Percentiles rank a stretch among this genome's conserved stretches.
These are phyloP conservation scores for Rugonectria rugulosa DNA, from an alignment of 2,329 filamentous ascomycete species.

Conservation along the genomic window DNA sequence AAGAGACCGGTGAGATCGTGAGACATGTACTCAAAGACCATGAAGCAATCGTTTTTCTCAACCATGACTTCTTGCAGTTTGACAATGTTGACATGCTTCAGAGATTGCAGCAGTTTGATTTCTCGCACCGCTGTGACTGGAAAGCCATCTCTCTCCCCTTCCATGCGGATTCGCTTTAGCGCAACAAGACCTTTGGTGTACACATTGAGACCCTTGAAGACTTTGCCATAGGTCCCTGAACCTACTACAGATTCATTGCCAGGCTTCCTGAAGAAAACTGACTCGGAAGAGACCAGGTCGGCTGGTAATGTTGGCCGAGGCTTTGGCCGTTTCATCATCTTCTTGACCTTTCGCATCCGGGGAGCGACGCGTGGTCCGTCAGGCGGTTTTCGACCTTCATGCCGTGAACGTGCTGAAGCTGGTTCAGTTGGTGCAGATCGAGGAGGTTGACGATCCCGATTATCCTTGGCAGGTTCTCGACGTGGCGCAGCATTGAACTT, in stretches of 20 bases:
- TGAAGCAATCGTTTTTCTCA: constrained; percentile 97
- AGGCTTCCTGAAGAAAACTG: constrained; percentile 92
- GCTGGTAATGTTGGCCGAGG: constrained; percentile 73
- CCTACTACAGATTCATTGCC: constrained; percentile 98
- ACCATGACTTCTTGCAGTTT: constrained; percentile 94
- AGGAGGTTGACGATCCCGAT: constrained; percentile 56
- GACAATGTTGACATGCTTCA: constrained; percentile 84
- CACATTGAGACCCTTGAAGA: constrained; percentile 94
- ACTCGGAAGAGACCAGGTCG: constrained; percentile 81
- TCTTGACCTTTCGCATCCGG: constrained; percentile 69
- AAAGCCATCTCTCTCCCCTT: constrained; percentile 89
- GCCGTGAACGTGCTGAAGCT: constrained; percentile 54
- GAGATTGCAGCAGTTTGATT: constrained; percentile 88
- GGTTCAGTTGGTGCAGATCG: constrained; percentile 62
- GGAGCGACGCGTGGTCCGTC: constrained; percentile 50
- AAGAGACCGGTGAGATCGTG: constrained; percentile 95
- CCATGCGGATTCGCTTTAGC: constrained; percentile 92
- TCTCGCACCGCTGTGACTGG: constrained; percentile 91
- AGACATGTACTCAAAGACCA: constrained; percentile 98
- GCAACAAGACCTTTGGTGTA: constrained; percentile 86
- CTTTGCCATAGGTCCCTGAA: constrained; percentile 94
- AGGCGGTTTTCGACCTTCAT: constrained; percentile 44
- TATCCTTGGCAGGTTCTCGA: constrained; percentile 43
- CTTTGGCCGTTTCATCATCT: constrained; percentile 74
- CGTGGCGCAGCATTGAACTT: constrained; percentile 72